Evolutionary conservation across 2,329 filamentous ascomycete genomes (phyloP).

Genomic region (Leptographium galeiforme): DNA sequence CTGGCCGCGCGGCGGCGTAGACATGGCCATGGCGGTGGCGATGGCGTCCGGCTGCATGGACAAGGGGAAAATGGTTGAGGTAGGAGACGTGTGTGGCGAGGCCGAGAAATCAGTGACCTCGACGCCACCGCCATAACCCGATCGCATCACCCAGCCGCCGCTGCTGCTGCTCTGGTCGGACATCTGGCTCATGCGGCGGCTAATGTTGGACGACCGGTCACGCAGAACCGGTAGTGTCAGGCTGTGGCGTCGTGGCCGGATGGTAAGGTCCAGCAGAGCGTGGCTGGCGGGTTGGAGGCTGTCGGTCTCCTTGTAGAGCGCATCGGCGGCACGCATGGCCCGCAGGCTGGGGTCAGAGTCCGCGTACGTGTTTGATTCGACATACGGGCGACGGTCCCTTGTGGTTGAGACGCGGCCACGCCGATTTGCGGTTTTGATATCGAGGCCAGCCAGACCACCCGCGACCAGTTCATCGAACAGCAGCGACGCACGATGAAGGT

Average conservation of each 20-base stretch:
- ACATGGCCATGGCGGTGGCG: not conserved
- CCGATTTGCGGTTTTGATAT: not conserved
- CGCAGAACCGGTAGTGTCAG: conserved; percentile 35
- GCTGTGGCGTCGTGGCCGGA: conserved; percentile 26
- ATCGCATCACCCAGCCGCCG: not conserved
- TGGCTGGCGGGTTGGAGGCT: conserved; percentile 34
- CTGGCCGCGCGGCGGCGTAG: conserved; percentile 1
- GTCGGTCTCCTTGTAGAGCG: conserved; percentile 40
- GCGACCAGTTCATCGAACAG: conserved; percentile 38
- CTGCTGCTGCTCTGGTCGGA: conserved; percentile 11
- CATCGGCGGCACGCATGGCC: conserved; percentile 47
- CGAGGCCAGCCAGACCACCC: conserved; percentile 30
- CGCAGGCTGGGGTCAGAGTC: conserved; percentile 32
- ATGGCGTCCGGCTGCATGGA: not conserved
- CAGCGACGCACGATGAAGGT: conserved; percentile 33
- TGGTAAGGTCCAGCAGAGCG: conserved; percentile 31
- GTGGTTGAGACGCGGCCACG: not conserved
- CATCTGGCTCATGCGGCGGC: not conserved
- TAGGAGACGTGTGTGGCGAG: not conserved
- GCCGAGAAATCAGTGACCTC: not conserved
- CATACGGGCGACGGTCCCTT: not conserved
- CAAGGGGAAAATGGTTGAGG: not conserved
- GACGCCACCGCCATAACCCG: not conserved
- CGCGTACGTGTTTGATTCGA: not conserved
- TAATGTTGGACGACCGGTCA: not conserved